Percentiles rank a stretch among this genome's conserved stretches.
Evolutionary conservation across 768 basidiomycete genomes (phyloP).

Genomic region (Agrocybe praecox): DNA sequence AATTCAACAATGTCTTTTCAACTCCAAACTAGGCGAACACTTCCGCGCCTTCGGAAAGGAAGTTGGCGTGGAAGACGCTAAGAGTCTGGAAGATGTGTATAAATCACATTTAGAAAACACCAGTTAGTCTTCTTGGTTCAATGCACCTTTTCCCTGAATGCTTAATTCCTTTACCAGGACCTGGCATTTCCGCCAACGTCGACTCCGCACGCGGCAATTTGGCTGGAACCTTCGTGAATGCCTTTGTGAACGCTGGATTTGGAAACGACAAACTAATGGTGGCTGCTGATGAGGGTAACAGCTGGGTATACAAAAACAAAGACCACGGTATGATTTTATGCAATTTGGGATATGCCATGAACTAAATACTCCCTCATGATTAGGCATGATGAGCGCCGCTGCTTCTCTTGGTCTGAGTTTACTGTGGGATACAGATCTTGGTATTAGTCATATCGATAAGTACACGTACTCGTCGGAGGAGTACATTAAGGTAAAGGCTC

Average conservation of each 20-base stretch:
- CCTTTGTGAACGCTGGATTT: constrained; percentile 98
- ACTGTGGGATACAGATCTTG: constrained; percentile 95
- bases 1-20: constrained; percentile 83
- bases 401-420: constrained; percentile 92
- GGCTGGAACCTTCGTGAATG: constrained; percentile 97
- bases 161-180: constrained; percentile 40
- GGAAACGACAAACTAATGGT: constrained; percentile 99
- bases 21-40: constrained; percentile 77
- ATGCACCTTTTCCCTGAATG: background rate
- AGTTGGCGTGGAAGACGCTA: constrained; percentile 85
- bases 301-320: constrained; percentile 99
- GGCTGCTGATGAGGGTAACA: constrained; percentile 92
- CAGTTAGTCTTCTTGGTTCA: constrained; percentile 41
- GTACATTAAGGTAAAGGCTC: constrained; percentile 82
- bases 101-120: constrained; percentile 94
- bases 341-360: background rate
- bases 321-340: constrained; percentile 71
- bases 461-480: constrained; percentile 97
- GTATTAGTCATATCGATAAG: constrained; percentile 93
- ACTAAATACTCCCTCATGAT: background rate
- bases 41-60: constrained; percentile 95
- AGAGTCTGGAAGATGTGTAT: constrained; percentile 95
- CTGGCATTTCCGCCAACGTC: constrained; percentile 71
- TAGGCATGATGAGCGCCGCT: constrained; percentile 95
- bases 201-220: constrained; percentile 95